These are phyloP conservation scores for Botrytis fabae DNA, from an alignment of 2,329 filamentous ascomycete species.

Conservation along the genomic window DNA sequence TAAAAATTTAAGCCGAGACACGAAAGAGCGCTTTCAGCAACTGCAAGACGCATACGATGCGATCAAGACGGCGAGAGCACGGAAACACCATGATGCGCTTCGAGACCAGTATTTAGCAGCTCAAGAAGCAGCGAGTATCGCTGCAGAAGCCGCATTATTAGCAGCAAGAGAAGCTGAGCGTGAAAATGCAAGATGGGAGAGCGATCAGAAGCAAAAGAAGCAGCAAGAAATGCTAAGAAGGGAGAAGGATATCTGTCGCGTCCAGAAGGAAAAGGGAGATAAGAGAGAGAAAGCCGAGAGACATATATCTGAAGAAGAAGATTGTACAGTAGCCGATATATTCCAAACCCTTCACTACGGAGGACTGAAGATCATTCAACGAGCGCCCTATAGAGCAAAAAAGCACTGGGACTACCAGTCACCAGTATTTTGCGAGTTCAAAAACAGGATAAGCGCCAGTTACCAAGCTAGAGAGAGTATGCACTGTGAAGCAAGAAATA, in stretches of 20 bases:
- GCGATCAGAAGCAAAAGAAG: neutral
- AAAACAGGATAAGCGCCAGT: neutral
- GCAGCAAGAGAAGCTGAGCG: neutral
- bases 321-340: neutral
- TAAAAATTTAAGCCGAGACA: neutral
- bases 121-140: neutral
- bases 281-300: neutral
- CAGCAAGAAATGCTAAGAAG: neutral
- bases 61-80: neutral
- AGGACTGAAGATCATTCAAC: neutral
- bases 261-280: neutral
- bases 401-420: neutral
- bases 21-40: neutral
- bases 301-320: neutral
- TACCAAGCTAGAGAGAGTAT: neutral
- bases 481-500: neutral
- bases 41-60: constrained; percentile 1
- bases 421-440: neutral
- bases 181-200: neutral
- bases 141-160: neutral
- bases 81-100: neutral
- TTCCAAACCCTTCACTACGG: neutral
- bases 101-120: neutral
- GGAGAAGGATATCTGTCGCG: neutral
- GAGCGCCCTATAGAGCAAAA: neutral